Conservation (phyloP, 1,284 basidiomycete genomes). For the Puccinia polysora region DNA sequence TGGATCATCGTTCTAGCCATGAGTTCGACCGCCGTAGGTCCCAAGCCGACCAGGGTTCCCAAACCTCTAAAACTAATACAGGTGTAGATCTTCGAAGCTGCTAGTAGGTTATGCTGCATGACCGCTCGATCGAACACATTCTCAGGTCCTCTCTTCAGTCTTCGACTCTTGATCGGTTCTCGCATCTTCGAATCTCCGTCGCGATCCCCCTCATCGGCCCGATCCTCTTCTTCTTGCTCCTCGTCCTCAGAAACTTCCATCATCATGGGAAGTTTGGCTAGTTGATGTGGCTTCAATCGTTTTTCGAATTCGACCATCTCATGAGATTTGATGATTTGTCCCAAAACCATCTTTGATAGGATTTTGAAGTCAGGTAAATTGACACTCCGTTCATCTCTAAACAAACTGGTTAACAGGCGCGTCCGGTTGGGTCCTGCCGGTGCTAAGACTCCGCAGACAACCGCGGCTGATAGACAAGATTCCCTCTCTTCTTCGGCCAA, state of each 20-base stretch:
- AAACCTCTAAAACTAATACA: constrained; percentile 49
- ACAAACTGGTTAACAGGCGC: constrained; percentile 81
- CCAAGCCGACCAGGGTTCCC: constrained; percentile 48
- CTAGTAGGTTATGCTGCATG: constrained; percentile 95
- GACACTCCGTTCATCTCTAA: constrained; percentile 81
- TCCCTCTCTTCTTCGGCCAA: constrained; percentile 40
- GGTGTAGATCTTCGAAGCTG: constrained; percentile 67
- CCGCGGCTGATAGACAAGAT: constrained; percentile 63
- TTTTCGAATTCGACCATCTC: constrained; percentile 86
- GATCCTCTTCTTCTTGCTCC: constrained; percentile 55
- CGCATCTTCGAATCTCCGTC: background rate
- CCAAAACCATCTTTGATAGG: constrained; percentile 92
- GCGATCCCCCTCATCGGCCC: constrained; percentile 53
- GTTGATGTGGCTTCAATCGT: constrained; percentile 82
- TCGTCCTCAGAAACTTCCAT: constrained; percentile 64
- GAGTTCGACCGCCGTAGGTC: constrained; percentile 70
- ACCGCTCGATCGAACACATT: constrained; percentile 96
- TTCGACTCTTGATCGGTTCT: constrained; percentile 56
- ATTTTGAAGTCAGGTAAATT: constrained; percentile 79
- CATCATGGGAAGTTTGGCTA: constrained; percentile 68
- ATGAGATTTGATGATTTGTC: constrained; percentile 81
- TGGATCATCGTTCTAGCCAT: constrained; percentile 96
- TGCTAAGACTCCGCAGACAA: constrained; percentile 92
- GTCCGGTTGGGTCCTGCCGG: constrained; percentile 94
- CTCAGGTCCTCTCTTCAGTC: constrained; percentile 73